Conservation (phyloP, 2,329 filamentous ascomycete species). For the Fusarium domesticum region DNA sequence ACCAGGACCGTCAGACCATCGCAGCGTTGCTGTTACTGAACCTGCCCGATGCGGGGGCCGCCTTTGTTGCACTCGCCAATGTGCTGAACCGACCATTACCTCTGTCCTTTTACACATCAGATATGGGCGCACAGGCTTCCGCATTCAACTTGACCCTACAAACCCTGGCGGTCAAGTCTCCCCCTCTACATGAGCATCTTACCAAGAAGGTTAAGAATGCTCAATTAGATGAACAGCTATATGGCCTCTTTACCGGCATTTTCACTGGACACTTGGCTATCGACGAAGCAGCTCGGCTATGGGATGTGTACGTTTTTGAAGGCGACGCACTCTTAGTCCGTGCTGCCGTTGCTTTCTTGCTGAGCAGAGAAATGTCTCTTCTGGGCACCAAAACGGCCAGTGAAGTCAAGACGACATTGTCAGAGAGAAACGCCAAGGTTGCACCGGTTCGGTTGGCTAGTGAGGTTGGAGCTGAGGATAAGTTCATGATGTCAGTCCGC, state of each 20-base stretch:
- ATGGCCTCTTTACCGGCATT: conserved; percentile 59
- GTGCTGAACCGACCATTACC: conserved; percentile 72
- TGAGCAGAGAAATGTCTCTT: conserved; percentile 51
- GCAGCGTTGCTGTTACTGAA: conserved; percentile 73
- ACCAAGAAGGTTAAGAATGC: conserved; percentile 46
- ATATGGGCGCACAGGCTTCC: conserved; percentile 64
- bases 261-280: conserved; percentile 63
- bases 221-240: conserved; percentile 54
- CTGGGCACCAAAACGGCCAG: conserved; percentile 44
- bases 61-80: conserved; percentile 73
- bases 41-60: conserved; percentile 57
- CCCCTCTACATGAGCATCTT: conserved; percentile 62
- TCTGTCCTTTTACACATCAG: conserved; percentile 70
- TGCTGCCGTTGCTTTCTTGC: conserved; percentile 66
- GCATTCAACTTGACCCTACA: conserved; percentile 68
- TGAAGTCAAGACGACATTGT: conserved; percentile 43
- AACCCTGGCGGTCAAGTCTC: conserved; percentile 62
- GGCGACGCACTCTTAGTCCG: conserved; percentile 70
- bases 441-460: conserved; percentile 37
- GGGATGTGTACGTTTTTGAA: conserved; percentile 82
- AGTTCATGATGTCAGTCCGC: conserved; percentile 37
- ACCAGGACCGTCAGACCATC: conserved; percentile 52
- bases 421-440: conserved; percentile 29
- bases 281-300: conserved; percentile 69
- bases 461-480: conserved; percentile 47